Evolutionary conservation across 2,329 filamentous ascomycete genomes (phyloP), one percentile per base, ranked within the genome.

Genomic region (Purpureocillium takamizusanense): DNA sequence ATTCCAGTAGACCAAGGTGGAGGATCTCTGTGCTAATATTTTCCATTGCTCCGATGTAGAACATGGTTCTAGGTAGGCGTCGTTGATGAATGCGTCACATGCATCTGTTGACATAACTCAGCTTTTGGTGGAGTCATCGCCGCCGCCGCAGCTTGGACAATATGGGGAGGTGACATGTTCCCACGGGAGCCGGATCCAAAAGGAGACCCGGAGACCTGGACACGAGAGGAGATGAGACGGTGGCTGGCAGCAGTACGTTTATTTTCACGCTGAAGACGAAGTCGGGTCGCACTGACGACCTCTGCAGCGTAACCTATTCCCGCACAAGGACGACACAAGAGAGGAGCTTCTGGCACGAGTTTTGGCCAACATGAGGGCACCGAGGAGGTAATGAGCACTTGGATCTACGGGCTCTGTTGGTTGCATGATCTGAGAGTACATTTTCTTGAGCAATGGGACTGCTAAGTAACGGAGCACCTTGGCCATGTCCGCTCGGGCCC

Each of bases 101-200:
- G n/a, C n/a, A n/a, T n/a, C n/a, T 30, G 28, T 13, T 30, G 28
- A 13, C 8, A 25, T 8, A 15, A 12, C 12, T 12, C 14, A 81
- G 86, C 81, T 14, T 95, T 95, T 56, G 80, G 83, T 4, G 86
- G 84, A 9, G 72, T 94, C 37, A 75, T 95, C 12, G 84, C 85
- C 7, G 86, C 84, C 2, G 87, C 83, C 2, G 83, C 87, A 13
- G 78, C 77, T 31, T 95, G 84, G 82, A 75, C 77, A 14, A 90
- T 95, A 51, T 94, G 84, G 81, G 87, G 87, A 40, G 73, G 77
- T 38, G 86, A 90, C 46, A 74, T 95, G 53, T 94, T 95, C 52
- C 89, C 89, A 1, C 61, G 74, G 4, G 68, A 79, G 47, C 43
- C 69, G 35, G 88, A 95, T 55, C 87, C 89, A n/a, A 85, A 68